Conservation (phyloP, 2,329 filamentous ascomycete genomes). For the Ophiostoma fasciatum region DNA sequence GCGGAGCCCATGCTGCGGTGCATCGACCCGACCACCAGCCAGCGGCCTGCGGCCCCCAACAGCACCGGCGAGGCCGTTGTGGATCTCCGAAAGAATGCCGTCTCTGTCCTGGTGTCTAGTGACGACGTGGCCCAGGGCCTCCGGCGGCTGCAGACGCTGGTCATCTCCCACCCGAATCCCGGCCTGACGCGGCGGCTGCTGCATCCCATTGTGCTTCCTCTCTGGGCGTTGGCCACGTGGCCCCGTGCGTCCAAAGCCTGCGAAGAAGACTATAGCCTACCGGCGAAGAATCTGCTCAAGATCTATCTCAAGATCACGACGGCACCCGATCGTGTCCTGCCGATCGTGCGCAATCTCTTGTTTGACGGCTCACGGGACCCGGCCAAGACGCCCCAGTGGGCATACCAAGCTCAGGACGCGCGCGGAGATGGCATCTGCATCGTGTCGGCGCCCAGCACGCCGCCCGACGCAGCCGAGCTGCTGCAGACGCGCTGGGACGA, state of each 20-base stretch:
- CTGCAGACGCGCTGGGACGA: constrained; percentile 18
- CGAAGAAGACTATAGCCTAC: constrained; percentile 26
- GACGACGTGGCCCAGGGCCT: constrained; percentile 35
- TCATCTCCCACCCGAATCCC: constrained; percentile 51
- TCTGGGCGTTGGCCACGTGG: constrained; percentile 50
- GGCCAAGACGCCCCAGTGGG: constrained; percentile 29
- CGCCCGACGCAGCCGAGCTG: constrained; percentile 9
- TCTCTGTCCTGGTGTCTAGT: constrained; percentile 29
- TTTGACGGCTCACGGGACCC: constrained; percentile 32
- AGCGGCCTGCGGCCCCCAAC: constrained; percentile 11
- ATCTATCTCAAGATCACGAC: constrained; percentile 44
- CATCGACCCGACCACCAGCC: constrained; percentile 28
- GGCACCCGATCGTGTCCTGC: constrained; percentile 30
- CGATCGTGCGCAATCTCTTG: constrained; percentile 38
- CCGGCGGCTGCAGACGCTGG: constrained; percentile 37
- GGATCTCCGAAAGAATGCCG: constrained; percentile 25
- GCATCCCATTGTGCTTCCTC: constrained; percentile 39
- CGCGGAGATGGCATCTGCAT: constrained; percentile 37
- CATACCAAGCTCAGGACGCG: constrained; percentile 28
- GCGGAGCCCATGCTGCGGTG: constrained; percentile 39
- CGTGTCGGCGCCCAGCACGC: constrained; percentile 18
- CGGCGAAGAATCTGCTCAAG: constrained; percentile 35
- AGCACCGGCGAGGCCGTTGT: constrained; percentile 31
- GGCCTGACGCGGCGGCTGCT: constrained; percentile 49
- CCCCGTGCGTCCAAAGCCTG: constrained; percentile 15